Conservation (phyloP, 768 basidiomycete species). For the Lentinula guzmanii region DNA sequence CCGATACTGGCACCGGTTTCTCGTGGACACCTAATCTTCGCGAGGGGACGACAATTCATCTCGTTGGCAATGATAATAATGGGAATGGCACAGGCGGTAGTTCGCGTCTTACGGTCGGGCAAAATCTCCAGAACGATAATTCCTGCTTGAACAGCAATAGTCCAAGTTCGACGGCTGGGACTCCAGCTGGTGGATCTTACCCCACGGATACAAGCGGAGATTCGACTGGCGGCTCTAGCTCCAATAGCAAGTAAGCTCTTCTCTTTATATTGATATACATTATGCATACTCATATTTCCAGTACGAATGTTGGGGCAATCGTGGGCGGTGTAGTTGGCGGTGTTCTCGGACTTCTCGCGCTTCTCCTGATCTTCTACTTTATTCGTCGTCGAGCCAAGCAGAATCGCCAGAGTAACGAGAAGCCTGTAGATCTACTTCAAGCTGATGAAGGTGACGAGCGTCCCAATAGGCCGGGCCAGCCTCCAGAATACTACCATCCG, state of each 20-base stretch:
- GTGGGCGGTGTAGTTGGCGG: conserved; percentile 57
- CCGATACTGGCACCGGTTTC: conserved; percentile 42
- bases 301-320: conserved; percentile 41
- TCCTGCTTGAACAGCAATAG: conserved; percentile 54
- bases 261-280: too few relatives aligned
- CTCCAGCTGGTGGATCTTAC: conserved; percentile 69
- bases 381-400: conserved; percentile 38
- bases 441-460: conserved; percentile 37
- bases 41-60: conserved; percentile 57
- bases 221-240: conserved; percentile 20
- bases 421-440: conserved; percentile 63
- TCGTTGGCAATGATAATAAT: conserved; percentile 62
- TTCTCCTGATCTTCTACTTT: conserved; percentile 41
- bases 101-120: conserved; percentile 45
- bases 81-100: conserved; percentile 71
- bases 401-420: conserved; percentile 39
- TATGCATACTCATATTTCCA: background rate
- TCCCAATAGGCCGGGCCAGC: conserved; percentile 30
- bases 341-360: conserved; percentile 35
- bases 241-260: conserved; percentile 13
- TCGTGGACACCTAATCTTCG: conserved; percentile 61
- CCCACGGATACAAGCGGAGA: conserved; percentile 46
- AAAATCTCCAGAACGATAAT: conserved; percentile 40
- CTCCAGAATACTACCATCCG: conserved; percentile 68
- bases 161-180: conserved; percentile 73